phyloP scores from a whole-genome alignment of 148 eudicot genomes.

The Suaeda aralocaspica region DNA sequence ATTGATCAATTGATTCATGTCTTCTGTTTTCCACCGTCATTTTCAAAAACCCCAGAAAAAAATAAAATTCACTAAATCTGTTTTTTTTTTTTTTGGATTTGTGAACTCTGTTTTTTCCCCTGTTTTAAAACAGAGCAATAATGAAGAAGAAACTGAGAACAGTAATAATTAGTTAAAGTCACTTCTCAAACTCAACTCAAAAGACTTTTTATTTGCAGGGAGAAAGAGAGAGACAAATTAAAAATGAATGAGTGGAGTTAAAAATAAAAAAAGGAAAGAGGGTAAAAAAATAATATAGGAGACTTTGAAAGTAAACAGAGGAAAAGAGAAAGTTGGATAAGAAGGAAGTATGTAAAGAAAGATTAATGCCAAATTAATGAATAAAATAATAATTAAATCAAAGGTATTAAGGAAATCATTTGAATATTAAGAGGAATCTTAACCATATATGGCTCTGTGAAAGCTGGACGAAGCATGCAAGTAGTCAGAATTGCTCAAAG shows the following conservation, averaged over 20 bases:
- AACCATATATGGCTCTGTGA: constrained; percentile 26
- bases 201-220: constrained; percentile 19
- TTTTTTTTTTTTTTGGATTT: constrained; percentile 16
- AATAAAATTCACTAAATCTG: constrained; percentile 3
- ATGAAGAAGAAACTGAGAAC: neutral
- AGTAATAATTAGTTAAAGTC: constrained; percentile 31
- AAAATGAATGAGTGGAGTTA: constrained; percentile 7
- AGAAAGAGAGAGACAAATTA: neutral
- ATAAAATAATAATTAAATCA: constrained; percentile 1
- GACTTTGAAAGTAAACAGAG: constrained; percentile 4
- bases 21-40: constrained; percentile 38
- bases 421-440: constrained; percentile 15
- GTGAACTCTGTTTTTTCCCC: constrained; percentile 18
- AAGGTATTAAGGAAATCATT: constrained; percentile 3
- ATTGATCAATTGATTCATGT: constrained; percentile 31
- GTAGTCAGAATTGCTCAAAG: constrained; percentile 29
- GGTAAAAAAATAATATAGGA: neutral
- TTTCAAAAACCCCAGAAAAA: constrained; percentile 10
- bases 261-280: too few species aligned
- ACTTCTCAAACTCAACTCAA: constrained; percentile 5
- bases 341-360: too few species aligned
- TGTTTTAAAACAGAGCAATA: constrained; percentile 18
- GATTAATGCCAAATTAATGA: too few species aligned
- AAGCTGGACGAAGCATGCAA: constrained; percentile 26
- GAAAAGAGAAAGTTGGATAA: too few species aligned